Percentiles rank a stretch among this genome's conserved stretches.
Conservation (phyloP, 805 yeast genomes). For the Yarrowia bubula region DNA sequence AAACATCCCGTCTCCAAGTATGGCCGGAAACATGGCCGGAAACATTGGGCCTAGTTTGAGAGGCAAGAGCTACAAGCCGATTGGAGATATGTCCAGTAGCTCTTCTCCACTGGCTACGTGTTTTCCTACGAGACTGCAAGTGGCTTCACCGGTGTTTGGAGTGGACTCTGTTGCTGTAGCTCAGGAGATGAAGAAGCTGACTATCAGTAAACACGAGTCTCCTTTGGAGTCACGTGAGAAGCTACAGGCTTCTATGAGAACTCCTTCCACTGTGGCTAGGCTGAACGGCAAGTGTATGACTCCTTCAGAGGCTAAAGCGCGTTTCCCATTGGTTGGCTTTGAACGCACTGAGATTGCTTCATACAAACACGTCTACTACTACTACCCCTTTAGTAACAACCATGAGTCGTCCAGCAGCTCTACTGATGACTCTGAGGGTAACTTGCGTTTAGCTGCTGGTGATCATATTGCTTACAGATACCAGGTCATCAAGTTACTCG, state of each 20-base stretch:
- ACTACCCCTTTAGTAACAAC: constrained; percentile 41
- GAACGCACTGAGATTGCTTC: constrained; percentile 43
- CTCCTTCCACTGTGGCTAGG: constrained; percentile 27
- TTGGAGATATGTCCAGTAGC: background rate
- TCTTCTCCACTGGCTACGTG: constrained; percentile 5
- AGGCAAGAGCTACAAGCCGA: constrained; percentile 15
- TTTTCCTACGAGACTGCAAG: background rate
- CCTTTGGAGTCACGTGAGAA: constrained; percentile 24
- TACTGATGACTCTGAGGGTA: constrained; percentile 64
- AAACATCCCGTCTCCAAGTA: background rate
- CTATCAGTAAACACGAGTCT: constrained; percentile 25
- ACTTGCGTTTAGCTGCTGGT: constrained; percentile 52
- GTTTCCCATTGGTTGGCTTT: constrained; percentile 50
- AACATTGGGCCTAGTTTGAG: background rate
- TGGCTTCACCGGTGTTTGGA: background rate
- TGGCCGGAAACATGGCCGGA: background rate
- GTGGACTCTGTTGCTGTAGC: constrained; percentile 5
- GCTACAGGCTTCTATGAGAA: constrained; percentile 22
- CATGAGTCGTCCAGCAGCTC: constrained; percentile 48
- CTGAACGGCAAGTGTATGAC: constrained; percentile 33
- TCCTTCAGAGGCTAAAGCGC: constrained; percentile 47
- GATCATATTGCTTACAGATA: constrained; percentile 80
- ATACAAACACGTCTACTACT: constrained; percentile 31
- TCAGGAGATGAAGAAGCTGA: constrained; percentile 29
- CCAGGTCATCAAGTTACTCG: constrained; percentile 57